Base-by-base conservation (phyloP, 805 yeast genomes). In the Hyphopichia homilentoma region DNA sequence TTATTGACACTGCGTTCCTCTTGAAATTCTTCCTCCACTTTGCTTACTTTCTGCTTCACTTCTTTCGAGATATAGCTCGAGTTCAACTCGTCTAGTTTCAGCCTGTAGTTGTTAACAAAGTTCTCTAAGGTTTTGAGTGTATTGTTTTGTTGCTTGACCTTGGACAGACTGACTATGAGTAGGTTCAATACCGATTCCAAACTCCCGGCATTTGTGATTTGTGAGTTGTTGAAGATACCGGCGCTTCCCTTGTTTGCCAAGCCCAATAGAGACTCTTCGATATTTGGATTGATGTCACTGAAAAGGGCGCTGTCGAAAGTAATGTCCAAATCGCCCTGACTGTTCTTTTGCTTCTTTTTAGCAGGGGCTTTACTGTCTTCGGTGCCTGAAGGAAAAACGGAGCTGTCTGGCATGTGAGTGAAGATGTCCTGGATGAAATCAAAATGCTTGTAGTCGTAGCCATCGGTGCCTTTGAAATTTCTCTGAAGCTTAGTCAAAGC, bases 281-380 rank as follows among this genome's bases (percentile, higher is more conserved):
- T 35, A 18, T 52, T 43, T 5, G 69, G 64, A 42, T 70, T 65
- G 13, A 76, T 68, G 49, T 78, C 84, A 16, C 83, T 81, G 54
- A 77, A 79, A 59, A 79, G 60, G 2, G 82, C 81, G 16, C 70
- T 69, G 40, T 77, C 82, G 50, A 75, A 75, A 3, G 77, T 37
- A 8, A 32, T 5, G 7, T 21, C 16, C 16, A 26, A 18, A 11
- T 26, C 21, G 16, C 31, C 16, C 7, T 23, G 24, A 11, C 16
- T 18, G 28, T 38, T 35, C 27, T 35, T 25, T 32, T 20, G 21
- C 8, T 18, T 20, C 13, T 27, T 27, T 34, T 20, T 27, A 47
- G 34, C 13, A 43, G 29, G 23, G 13, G 35, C 34, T n/a, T 23
- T 36, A 27, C 34, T 12, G 18, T 16, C 18, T 18, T 27, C 17